These are phyloP conservation scores for Argentina anserina DNA, from an alignment of 306 rosid species.

Conservation along the genomic window DNA sequence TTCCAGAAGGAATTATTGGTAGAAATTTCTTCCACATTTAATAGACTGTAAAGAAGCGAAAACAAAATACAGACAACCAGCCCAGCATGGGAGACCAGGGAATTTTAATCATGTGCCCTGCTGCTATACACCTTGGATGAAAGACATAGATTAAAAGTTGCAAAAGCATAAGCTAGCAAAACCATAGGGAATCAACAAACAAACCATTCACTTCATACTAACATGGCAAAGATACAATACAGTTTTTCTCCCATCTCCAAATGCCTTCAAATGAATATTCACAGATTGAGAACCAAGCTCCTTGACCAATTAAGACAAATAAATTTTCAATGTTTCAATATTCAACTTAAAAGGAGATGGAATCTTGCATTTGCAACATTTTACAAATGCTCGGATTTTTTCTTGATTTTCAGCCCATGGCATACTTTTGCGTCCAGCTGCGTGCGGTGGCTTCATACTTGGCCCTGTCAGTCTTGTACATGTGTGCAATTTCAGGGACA, in stretches of 20 bases:
- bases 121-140: too few species aligned
- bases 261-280: constrained; percentile 50
- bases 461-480: constrained; percentile 78
- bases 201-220: constrained; percentile 28
- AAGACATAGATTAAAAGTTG: not conserved
- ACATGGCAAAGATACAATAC: constrained; percentile 33
- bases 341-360: constrained; percentile 33
- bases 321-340: constrained; percentile 29
- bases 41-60: not conserved
- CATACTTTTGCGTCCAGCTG: constrained; percentile 89
- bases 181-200: constrained; percentile 22
- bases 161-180: not conserved
- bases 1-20: too few species aligned
- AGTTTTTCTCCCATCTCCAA: constrained; percentile 34
- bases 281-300: constrained; percentile 42
- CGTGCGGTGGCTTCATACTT: constrained; percentile 94
- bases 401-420: constrained; percentile 60
- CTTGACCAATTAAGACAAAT: constrained; percentile 34
- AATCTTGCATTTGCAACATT: constrained; percentile 22
- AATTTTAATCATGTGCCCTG: too few species aligned
- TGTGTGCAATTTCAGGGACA: constrained; percentile 88
- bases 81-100: too few species aligned
- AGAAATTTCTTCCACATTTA: not conserved
- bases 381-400: constrained; percentile 13
- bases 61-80: not conserved